Conservation (phyloP, 2,329 filamentous ascomycete genomes). For the Fragosphaeria purpurea region DNA sequence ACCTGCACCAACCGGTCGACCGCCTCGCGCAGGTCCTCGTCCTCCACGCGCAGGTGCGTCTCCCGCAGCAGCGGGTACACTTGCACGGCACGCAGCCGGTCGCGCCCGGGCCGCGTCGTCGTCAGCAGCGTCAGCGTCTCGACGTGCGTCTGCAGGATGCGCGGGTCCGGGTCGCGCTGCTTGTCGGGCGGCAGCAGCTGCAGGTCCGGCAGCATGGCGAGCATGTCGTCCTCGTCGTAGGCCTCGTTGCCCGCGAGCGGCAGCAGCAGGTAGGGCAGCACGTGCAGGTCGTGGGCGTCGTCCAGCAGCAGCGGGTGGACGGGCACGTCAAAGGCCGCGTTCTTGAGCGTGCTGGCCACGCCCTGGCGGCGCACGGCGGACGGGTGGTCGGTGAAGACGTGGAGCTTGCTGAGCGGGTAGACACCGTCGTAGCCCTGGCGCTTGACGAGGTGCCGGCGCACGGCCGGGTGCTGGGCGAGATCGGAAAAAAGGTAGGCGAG, state of each 20-base stretch:
- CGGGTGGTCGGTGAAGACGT: slow-evolving; percentile 86
- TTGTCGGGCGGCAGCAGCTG: slow-evolving; percentile 88
- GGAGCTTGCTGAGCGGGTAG: slow-evolving; percentile 84
- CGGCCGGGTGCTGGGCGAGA: slow-evolving; percentile 68
- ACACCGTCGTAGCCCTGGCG: slow-evolving; percentile 69
- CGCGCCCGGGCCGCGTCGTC: slow-evolving; percentile 64
- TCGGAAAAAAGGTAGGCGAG: slow-evolving; percentile 91
- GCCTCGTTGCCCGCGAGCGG: slow-evolving; percentile 84
- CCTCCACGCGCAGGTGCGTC: slow-evolving; percentile 64
- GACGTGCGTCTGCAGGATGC: slow-evolving; percentile 76
- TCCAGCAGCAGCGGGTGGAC: slow-evolving; percentile 63
- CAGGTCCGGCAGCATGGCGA: slow-evolving; percentile 79
- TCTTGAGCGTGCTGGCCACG: slow-evolving; percentile 96
- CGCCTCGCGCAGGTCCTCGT: slow-evolving; percentile 72
- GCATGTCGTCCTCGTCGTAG: slow-evolving; percentile 75
- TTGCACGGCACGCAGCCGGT: slow-evolving; percentile 63
- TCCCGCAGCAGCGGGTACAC: slow-evolving; percentile 88
- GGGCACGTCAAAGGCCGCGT: slow-evolving; percentile 72
- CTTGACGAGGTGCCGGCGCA: slow-evolving; percentile 64
- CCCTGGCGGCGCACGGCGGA: slow-evolving; percentile 77
- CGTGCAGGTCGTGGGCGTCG: slow-evolving; percentile 57
- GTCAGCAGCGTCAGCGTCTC: slow-evolving; percentile 81
- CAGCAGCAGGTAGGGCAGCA: slow-evolving; percentile 80
- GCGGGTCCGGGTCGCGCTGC: slow-evolving; percentile 63
- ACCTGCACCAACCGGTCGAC: slow-evolving; percentile 88